Conservation (phyloP, 2,329 filamentous ascomycete species). For the Alternaria panax region DNA sequence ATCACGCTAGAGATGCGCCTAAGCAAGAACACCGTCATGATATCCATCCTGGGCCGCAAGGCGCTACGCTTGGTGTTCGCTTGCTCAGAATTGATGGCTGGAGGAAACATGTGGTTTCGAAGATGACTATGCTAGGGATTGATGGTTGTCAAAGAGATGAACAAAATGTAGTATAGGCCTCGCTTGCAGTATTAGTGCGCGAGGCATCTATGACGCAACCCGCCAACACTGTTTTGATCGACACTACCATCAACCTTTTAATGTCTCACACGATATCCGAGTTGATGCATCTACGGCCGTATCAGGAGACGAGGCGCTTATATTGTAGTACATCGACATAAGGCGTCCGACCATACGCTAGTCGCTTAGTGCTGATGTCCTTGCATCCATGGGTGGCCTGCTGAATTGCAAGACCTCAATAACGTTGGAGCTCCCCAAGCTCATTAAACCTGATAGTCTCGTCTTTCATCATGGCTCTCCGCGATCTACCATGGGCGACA, state of each 20-base stretch:
- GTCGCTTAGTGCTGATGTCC: neutral
- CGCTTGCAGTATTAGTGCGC: neutral
- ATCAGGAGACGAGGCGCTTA: neutral
- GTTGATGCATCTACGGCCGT: neutral
- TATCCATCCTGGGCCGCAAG: neutral
- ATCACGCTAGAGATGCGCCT: neutral
- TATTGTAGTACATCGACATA: neutral
- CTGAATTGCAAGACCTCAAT: neutral
- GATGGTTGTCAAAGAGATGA: neutral
- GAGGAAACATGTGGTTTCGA: neutral
- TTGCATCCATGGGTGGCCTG: neutral
- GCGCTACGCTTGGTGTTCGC: neutral
- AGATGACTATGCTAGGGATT: too few relatives aligned
- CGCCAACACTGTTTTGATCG: neutral
- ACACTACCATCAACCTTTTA: neutral
- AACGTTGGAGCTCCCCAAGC: neutral
- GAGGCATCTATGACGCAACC: neutral
- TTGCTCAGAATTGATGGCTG: neutral
- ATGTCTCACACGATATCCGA: neutral
- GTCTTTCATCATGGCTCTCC: conserved; percentile 9
- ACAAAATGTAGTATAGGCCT: neutral
- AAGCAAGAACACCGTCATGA: neutral
- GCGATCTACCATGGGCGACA: conserved; percentile 22
- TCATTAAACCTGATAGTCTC: neutral
- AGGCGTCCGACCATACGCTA: neutral